Percentiles rank a stretch among this genome's conserved stretches.
phyloP scores from a whole-genome alignment of 306 rosid species.

The Corylus avellana region DNA sequence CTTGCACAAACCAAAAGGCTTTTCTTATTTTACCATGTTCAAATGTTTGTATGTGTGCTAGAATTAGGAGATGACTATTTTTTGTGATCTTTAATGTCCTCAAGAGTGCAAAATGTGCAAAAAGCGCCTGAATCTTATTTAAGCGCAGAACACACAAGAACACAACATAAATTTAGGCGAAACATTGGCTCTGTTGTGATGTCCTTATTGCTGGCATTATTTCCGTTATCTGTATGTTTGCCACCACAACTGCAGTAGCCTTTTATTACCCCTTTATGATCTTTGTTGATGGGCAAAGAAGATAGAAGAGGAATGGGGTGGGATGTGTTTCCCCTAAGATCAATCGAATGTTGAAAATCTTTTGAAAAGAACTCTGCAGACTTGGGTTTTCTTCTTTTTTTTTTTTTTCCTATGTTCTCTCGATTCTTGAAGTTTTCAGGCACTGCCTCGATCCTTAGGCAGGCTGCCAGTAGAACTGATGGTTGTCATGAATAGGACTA shows the following conservation, averaged over 20 bases:
- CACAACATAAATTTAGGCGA: conserved; percentile 36
- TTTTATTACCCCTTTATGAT: neutral
- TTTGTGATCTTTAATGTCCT: conserved; percentile 44
- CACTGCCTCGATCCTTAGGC: conserved; percentile 4
- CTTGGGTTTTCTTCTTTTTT: neutral
- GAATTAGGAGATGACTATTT: conserved; percentile 34
- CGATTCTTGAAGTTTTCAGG: neutral
- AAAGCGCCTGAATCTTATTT: conserved; percentile 31
- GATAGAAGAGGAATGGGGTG: neutral
- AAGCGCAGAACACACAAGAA: conserved; percentile 34
- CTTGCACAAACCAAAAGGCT: conserved; percentile 51
- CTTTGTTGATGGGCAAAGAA: neutral
- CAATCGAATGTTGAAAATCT: conserved; percentile 2
- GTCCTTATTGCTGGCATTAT: conserved; percentile 36
- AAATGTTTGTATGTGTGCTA: conserved; percentile 46
- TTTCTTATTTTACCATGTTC: conserved; percentile 22
- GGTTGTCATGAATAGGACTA: neutral
- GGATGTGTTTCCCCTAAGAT: conserved; percentile 1
- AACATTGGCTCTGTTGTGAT: conserved; percentile 34
- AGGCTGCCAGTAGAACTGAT: conserved; percentile 4
- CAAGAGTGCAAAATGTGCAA: conserved; percentile 22
- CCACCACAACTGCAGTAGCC: conserved; percentile 16
- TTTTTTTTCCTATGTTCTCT: neutral
- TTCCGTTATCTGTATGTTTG: conserved; percentile 10
- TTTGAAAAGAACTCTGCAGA: neutral